Evolutionary conservation across 1,139 yeast species (phyloP).

Genomic region (Zygosaccharomyces sapae): DNA sequence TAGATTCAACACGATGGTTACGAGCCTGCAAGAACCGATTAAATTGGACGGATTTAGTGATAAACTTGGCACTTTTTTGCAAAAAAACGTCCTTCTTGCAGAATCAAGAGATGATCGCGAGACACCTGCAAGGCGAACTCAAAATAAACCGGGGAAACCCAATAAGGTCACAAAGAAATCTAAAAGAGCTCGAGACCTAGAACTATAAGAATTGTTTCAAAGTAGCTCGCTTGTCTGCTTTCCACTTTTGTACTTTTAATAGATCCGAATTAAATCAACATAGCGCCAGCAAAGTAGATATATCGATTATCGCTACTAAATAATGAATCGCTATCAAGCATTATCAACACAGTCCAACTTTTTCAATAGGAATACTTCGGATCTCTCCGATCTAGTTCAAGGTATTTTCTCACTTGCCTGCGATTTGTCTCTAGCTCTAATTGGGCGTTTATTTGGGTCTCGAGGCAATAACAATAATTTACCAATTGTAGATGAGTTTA

Average conservation of each 20-base stretch:
- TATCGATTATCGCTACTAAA: background rate
- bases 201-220: constrained; percentile 1
- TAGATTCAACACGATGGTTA: constrained; percentile 11
- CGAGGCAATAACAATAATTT: background rate
- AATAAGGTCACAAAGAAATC: constrained; percentile 5
- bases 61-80: constrained; percentile 1
- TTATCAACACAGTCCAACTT: background rate
- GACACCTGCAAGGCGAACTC: constrained; percentile 1
- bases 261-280: too few relatives aligned
- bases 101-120: constrained; percentile 1
- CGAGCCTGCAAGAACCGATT: background rate
- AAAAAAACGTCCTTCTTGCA: constrained; percentile 4
- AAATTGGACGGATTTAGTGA: background rate
- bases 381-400: background rate
- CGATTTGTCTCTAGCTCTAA: background rate
- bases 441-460: background rate
- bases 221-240: too few relatives aligned
- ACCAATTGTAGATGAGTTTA: background rate
- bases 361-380: background rate
- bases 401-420: background rate
- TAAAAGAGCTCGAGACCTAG: constrained; percentile 5
- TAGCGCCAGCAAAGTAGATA: too few relatives aligned
- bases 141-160: constrained; percentile 4
- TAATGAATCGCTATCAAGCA: constrained; percentile 1
- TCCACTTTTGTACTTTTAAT: too few relatives aligned